These are phyloP conservation scores for Russula sp. DNA, from an alignment of 768 basidiomycete genomes.

Conservation along the genomic window DNA sequence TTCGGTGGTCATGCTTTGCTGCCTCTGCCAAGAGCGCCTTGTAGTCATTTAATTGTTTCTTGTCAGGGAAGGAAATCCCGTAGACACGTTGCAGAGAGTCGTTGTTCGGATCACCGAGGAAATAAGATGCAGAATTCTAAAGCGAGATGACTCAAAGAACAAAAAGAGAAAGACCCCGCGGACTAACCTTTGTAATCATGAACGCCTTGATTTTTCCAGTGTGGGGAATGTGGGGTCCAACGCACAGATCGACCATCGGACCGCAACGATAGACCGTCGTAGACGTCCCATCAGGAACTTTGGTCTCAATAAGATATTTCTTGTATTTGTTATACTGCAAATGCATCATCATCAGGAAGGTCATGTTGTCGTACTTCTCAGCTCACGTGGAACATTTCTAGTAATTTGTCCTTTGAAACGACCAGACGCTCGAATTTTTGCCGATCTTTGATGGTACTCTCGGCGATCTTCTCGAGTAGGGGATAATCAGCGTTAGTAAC, in stretches of 20 bases:
- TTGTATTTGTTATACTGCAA: conserved; percentile 97
- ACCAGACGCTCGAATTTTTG: conserved; percentile 95
- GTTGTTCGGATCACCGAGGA: conserved; percentile 88
- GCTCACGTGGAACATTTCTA: conserved; percentile 89
- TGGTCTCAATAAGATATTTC: conserved; percentile 87
- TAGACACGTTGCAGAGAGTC: conserved; percentile 95
- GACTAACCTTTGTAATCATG: conserved; percentile 83
- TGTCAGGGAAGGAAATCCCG: conserved; percentile 98
- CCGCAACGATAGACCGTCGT: conserved; percentile 99
- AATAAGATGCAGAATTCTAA: conserved; percentile 96
- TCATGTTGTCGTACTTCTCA: neutral
- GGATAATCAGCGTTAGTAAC: conserved; percentile 82
- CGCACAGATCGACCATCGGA: conserved; percentile 95
- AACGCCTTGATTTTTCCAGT: conserved; percentile 97
- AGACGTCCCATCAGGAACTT: conserved; percentile 92
- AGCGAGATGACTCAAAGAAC: neutral
- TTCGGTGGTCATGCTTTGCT: conserved; percentile 95
- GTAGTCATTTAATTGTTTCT: conserved; percentile 90
- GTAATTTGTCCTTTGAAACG: conserved; percentile 87
- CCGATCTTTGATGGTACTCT: conserved; percentile 88
- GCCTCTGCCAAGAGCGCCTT: conserved; percentile 95
- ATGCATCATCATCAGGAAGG: conserved; percentile 1
- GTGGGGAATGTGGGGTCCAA: conserved; percentile 96
- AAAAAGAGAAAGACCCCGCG: neutral
- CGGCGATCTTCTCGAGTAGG: conserved; percentile 79